Evolutionary conservation across 2,329 filamentous ascomycete species (phyloP), one percentile per base, ranked within the genome.

Genomic region (Ophiostoma angusticollis): DNA sequence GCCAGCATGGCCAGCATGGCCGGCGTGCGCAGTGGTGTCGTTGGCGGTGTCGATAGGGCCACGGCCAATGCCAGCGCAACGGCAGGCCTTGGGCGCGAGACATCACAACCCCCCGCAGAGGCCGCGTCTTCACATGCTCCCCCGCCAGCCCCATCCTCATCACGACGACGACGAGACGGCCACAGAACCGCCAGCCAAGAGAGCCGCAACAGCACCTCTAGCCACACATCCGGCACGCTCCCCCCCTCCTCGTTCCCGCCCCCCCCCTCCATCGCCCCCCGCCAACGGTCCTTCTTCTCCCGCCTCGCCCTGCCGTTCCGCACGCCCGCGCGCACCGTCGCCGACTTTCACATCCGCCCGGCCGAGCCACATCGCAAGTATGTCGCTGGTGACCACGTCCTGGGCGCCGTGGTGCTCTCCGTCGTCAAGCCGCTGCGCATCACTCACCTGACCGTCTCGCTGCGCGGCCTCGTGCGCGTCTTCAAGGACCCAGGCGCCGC

Each of bases 311-410:
- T 70, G 33, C 67, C 68, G 35, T 60, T 71, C 42, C 65, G 71
- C 38, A 63, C 68, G 32, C 64, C 59, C 41, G 41, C 61, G 18
- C 78, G 82, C 51, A 76, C 80, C 56, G 67, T 85, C 49, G 68
- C 76, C 61, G 83, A 89, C 54, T 91, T 86, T 61, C 75, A 84
- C 58, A 76, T 91, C 56, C 72, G 75, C 47, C 74, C 81, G 35
- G 72, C 83, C 54, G 81, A 89, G 54, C 83, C 83, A 11, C 78
- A 87, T 58, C 77, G 78, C 47, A 77, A 81, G 51, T 87, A 87
- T 58, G 67, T 66, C 19, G 80, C 81, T 4, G 83, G 83, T 44
- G 83, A 89, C 53, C 63, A 77, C 47, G 80, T 91, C 33, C 73
- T 70, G 42, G 84, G 84, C 39, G 72, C 72, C 47, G 81, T 89